Evolutionary conservation across 352 stramenopile genomes (phyloP).

Genomic region (Phytophthora niederhauseri): DNA sequence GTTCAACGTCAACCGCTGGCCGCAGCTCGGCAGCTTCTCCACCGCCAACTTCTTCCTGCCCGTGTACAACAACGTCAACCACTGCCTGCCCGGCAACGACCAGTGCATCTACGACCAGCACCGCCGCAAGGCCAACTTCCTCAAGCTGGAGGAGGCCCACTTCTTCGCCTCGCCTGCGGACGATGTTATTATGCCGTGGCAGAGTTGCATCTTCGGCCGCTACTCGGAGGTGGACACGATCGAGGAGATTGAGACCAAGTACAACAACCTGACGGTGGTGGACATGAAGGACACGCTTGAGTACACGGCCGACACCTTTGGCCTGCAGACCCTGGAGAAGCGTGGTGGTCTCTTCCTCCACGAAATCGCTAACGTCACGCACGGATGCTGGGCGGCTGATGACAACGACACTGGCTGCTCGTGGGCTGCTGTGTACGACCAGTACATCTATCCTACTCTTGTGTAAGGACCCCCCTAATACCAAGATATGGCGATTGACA

Average conservation of each 20-base stretch:
- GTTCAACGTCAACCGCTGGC: slow-evolving; percentile 30
- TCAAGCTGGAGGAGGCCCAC: slow-evolving; percentile 37
- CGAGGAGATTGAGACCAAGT: slow-evolving; percentile 38
- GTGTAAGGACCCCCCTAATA: slow-evolving; percentile 8
- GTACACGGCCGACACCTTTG: slow-evolving; percentile 48
- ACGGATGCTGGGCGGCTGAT: slow-evolving; percentile 39
- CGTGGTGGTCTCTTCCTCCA: slow-evolving; percentile 39
- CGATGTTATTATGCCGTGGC: slow-evolving; percentile 41
- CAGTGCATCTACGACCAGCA: slow-evolving; percentile 23
- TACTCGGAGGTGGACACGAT: slow-evolving; percentile 40
- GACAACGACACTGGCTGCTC: slow-evolving; percentile 12
- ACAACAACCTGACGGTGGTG: slow-evolving; percentile 37
- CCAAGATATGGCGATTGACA: not conserved
- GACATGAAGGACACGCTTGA: slow-evolving; percentile 37
- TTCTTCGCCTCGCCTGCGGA: slow-evolving; percentile 47
- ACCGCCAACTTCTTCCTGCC: slow-evolving; percentile 22
- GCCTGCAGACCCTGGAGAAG: slow-evolving; percentile 37
- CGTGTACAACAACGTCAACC: slow-evolving; percentile 16
- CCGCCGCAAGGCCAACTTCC: slow-evolving; percentile 44
- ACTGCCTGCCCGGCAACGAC: slow-evolving; percentile 4
- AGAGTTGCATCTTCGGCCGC: slow-evolving; percentile 41
- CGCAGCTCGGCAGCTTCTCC: slow-evolving; percentile 4
- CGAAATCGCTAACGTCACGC: slow-evolving; percentile 27
- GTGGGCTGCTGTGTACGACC: slow-evolving; percentile 49
- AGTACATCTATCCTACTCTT: slow-evolving; percentile 42